Percentiles rank a stretch among this genome's conserved stretches.
Conservation (phyloP, 176 grass and related monocot species). For the Musa schizocarpa region DNA sequence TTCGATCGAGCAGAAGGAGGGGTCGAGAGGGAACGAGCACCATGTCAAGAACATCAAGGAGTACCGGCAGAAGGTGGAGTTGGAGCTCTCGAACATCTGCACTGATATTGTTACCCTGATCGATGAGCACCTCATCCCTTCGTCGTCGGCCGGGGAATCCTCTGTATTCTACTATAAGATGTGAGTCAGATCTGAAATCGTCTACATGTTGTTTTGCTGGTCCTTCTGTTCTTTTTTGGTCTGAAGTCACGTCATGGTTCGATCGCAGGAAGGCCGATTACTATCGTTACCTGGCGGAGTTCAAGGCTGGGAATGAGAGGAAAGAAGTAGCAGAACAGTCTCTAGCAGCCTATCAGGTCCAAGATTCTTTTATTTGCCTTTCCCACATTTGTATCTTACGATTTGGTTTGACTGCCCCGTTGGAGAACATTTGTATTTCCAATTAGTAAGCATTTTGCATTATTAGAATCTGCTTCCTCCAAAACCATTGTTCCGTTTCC, state of each 20-base stretch:
- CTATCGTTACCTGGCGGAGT: slow-evolving; percentile 35
- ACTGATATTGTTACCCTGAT: slow-evolving; percentile 40
- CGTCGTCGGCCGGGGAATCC: slow-evolving; percentile 33
- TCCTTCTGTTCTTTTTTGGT: background rate
- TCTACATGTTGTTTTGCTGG: background rate
- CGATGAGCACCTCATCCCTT: slow-evolving; percentile 53
- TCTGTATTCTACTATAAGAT: slow-evolving; percentile 69
- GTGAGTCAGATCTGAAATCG: slow-evolving; percentile 21
- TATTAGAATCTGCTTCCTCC: no score
- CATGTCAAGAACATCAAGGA: slow-evolving; percentile 29
- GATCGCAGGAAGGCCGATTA: slow-evolving; percentile 36
- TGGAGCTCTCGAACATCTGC: slow-evolving; percentile 43
- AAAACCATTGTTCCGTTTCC: no score
- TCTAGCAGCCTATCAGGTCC: slow-evolving; percentile 19
- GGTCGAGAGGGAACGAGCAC: slow-evolving; percentile 39
- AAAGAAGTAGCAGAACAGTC: slow-evolving; percentile 18
- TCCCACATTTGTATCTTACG: background rate
- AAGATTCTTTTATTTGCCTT: slow-evolving; percentile 1
- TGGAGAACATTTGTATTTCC: background rate
- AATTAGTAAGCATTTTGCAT: no score
- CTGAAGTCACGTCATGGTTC: background rate
- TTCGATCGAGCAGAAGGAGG: slow-evolving; percentile 45
- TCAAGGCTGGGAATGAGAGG: slow-evolving; percentile 22
- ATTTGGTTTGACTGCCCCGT: background rate
- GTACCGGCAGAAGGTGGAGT: slow-evolving; percentile 42